Conservation (phyloP, 2,329 filamentous ascomycete genomes). For the Cercospora zeae-maydis region DNA sequence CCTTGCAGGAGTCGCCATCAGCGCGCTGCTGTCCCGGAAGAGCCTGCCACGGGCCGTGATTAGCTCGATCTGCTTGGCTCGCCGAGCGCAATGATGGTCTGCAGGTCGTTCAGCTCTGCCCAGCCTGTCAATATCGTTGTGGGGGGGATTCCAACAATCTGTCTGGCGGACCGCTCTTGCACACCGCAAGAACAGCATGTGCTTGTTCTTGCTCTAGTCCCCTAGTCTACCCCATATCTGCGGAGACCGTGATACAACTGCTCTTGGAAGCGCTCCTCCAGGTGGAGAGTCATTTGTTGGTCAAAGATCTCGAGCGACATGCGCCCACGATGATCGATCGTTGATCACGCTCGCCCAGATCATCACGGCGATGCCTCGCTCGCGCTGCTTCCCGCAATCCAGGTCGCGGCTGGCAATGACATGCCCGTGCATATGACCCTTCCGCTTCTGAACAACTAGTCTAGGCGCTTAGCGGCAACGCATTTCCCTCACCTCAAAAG, state of each 20-base stretch:
- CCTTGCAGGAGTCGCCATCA: constrained; percentile 16
- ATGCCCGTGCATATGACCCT: constrained; percentile 13
- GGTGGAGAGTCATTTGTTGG: neutral
- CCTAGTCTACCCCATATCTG: constrained; percentile 16
- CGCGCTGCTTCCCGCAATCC: constrained; percentile 11
- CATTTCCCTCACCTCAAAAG: neutral
- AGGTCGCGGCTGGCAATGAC: constrained; percentile 6
- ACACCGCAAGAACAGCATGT: constrained; percentile 22
- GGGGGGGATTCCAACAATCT: constrained; percentile 7
- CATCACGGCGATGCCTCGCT: neutral
- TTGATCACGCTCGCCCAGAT: neutral
- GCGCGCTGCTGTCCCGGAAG: constrained; percentile 15
- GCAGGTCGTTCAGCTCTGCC: constrained; percentile 15
- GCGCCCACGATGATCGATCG: neutral
- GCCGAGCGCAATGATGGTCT: constrained; percentile 10
- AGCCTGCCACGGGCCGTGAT: constrained; percentile 18
- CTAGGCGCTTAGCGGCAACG: constrained; percentile 7
- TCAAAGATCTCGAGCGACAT: neutral
- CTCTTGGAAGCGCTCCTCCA: constrained; percentile 8
- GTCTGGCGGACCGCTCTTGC: constrained; percentile 14
- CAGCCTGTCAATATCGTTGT: constrained; percentile 15
- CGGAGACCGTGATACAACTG: constrained; percentile 13
- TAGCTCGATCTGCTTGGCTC: constrained; percentile 17
- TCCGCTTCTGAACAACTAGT: constrained; percentile 8
- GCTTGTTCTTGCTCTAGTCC: constrained; percentile 12